Evolutionary conservation across 2,329 filamentous ascomycete species (phyloP).

Genomic region (Periconia digitata): DNA sequence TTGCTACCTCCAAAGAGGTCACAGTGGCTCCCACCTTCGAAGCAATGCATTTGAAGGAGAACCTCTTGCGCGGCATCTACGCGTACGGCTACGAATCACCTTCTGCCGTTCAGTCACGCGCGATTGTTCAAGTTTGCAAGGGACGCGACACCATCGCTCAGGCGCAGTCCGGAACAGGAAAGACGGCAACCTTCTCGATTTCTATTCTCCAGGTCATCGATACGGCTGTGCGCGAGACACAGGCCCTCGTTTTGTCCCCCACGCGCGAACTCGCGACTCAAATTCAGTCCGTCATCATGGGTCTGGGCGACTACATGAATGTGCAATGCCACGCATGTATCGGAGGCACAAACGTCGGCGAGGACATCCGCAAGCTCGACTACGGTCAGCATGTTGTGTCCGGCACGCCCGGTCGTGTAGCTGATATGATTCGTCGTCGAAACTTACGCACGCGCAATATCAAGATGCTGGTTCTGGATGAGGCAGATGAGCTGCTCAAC

Average conservation of each 20-base stretch:
- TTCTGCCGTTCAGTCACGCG: slow-evolving; percentile 94
- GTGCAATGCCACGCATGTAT: slow-evolving; percentile 99
- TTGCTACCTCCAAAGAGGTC: slow-evolving; percentile 96
- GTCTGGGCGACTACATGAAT: slow-evolving; percentile 99
- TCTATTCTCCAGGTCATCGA: slow-evolving; percentile 96
- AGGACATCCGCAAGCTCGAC: slow-evolving; percentile 96
- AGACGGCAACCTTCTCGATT: slow-evolving; percentile 95
- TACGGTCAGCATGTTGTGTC: slow-evolving; percentile 98
- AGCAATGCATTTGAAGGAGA: slow-evolving; percentile 92
- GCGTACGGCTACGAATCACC: slow-evolving; percentile 98
- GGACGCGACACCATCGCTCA: slow-evolving; percentile 98
- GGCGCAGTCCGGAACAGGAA: slow-evolving; percentile 94
- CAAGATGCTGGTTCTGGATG: slow-evolving; percentile 77
- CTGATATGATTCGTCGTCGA: slow-evolving; percentile 77
- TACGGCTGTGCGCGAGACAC: slow-evolving; percentile 86
- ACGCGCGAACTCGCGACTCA: slow-evolving; percentile 96
- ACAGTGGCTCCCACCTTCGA: slow-evolving; percentile 79
- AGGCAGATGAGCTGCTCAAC: slow-evolving; percentile 80
- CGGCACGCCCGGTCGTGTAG: slow-evolving; percentile 93
- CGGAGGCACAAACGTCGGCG: slow-evolving; percentile 94
- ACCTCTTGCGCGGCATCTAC: slow-evolving; percentile 93
- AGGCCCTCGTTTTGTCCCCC: slow-evolving; percentile 91
- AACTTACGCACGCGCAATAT: slow-evolving; percentile 73
- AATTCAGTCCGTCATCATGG: slow-evolving; percentile 98
- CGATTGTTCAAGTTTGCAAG: slow-evolving; percentile 98